These are phyloP conservation scores for Cytospora schulzeri DNA, from an alignment of 2,329 filamentous ascomycete genomes.

Conservation along the genomic window DNA sequence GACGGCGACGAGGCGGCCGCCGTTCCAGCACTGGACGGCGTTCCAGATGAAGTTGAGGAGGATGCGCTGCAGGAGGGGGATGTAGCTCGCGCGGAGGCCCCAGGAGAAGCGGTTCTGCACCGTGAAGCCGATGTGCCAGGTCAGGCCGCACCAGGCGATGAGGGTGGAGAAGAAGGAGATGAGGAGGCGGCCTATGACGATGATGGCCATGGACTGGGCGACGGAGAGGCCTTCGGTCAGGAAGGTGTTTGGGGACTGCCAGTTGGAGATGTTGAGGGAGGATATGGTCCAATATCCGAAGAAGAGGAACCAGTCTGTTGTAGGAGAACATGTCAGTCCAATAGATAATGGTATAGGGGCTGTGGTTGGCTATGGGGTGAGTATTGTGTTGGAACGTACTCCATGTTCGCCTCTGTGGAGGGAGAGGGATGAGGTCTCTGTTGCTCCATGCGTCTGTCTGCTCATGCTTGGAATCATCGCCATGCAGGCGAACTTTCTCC, in stretches of 20 bases:
- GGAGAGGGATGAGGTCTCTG: conserved; percentile 27
- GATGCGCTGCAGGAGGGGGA: conserved; percentile 49
- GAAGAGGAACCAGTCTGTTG: conserved; percentile 26
- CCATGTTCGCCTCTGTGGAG: conserved; percentile 27
- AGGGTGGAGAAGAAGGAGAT: conserved; percentile 46
- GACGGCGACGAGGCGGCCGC: conserved; percentile 37
- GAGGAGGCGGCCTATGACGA: conserved; percentile 45
- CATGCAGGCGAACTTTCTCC: conserved; percentile 25
- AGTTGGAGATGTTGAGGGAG: conserved; percentile 45
- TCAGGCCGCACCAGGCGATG: conserved; percentile 50
- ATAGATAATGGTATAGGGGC: not conserved
- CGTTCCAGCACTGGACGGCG: conserved; percentile 36
- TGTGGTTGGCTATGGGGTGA: too few relatives aligned
- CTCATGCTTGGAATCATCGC: conserved; percentile 23
- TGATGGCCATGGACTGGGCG: conserved; percentile 50
- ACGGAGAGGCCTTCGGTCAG: conserved; percentile 47
- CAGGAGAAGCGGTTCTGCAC: conserved; percentile 53
- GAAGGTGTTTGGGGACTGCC: conserved; percentile 50
- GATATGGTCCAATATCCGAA: conserved; percentile 28
- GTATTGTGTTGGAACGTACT: not conserved
- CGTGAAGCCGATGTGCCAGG: conserved; percentile 54
- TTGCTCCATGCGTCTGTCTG: conserved; percentile 28
- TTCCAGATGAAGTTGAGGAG: conserved; percentile 53
- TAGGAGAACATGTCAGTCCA: not conserved
- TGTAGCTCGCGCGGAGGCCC: conserved; percentile 51